A percentile compares a stretch with the other conserved stretches of the same genome.
These are phyloP conservation scores for Trametes hirsuta DNA, from an alignment of 1,284 basidiomycete species.

Conservation along the genomic window DNA sequence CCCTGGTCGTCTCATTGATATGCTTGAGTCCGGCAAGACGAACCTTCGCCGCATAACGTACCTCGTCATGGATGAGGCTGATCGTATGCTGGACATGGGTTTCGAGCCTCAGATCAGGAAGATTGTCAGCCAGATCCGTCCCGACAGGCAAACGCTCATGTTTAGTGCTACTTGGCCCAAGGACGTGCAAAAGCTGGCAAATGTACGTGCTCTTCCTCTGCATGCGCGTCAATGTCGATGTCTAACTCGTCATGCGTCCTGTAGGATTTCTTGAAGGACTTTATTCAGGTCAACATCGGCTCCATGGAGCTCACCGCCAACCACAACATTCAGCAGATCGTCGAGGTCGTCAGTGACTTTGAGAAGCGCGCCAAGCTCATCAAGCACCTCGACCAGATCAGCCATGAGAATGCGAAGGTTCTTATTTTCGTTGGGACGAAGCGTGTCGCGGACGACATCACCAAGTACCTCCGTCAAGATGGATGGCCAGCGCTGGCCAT, in stretches of 20 bases:
- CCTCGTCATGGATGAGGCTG: slow-evolving; percentile 99
- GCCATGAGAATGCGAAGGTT: slow-evolving; percentile 96
- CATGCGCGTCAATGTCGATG: background rate
- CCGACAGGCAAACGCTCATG: slow-evolving; percentile 94
- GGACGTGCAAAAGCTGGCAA: slow-evolving; percentile 97
- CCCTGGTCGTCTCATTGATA: slow-evolving; percentile 89
- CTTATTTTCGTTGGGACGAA: slow-evolving; percentile 99
- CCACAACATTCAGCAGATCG: slow-evolving; percentile 95
- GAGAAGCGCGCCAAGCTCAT: slow-evolving; percentile 97
- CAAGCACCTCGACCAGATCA: slow-evolving; percentile 97
- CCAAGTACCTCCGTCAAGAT: slow-evolving; percentile 95
- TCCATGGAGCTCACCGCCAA: slow-evolving; percentile 99
- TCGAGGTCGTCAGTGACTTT: slow-evolving; percentile 97
- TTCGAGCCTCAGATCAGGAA: slow-evolving; percentile 99
- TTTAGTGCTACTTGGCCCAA: slow-evolving; percentile 99
- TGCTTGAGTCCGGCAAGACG: slow-evolving; percentile 95
- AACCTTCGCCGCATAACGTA: slow-evolving; percentile 96
- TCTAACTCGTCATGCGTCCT: slow-evolving; percentile 5
- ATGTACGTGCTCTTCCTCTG: slow-evolving; percentile 45
- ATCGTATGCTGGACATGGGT: slow-evolving; percentile 99
- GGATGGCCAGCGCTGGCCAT: slow-evolving; percentile 99
- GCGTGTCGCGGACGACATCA: slow-evolving; percentile 97
- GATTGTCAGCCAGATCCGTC: slow-evolving; percentile 95
- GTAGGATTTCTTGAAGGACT: slow-evolving; percentile 93
- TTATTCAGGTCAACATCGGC: slow-evolving; percentile 98